Evolutionary conservation across 2,329 filamentous ascomycete species (phyloP).

Genomic region (Fusarium proliferatum): DNA sequence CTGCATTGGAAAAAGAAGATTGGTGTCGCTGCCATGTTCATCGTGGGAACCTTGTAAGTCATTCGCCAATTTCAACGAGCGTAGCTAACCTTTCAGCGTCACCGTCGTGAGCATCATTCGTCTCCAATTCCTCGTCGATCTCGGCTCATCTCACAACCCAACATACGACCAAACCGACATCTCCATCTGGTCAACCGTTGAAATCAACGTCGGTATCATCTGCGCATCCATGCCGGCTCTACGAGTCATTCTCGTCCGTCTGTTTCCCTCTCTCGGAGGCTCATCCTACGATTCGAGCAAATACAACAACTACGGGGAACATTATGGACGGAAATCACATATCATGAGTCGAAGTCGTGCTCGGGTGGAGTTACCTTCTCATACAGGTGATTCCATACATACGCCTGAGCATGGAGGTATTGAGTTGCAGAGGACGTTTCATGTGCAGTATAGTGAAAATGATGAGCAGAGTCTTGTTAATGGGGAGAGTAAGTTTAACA

Average conservation of each 20-base stretch:
- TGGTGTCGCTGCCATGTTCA: conserved; percentile 56
- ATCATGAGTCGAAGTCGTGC: conserved; percentile 37
- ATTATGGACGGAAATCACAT: conserved; percentile 36
- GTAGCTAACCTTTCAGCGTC: conserved; percentile 39
- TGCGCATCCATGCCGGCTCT: conserved; percentile 51
- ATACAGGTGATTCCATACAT: conserved; percentile 26
- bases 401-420: conserved; percentile 38
- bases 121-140: conserved; percentile 43
- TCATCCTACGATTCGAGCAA: conserved; percentile 42
- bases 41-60: conserved; percentile 54
- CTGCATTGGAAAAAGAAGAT: conserved; percentile 56
- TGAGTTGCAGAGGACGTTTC: conserved; percentile 40
- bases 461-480: conserved; percentile 39
- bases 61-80: accelerated
- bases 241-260: conserved; percentile 44
- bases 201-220: conserved; percentile 52
- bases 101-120: conserved; percentile 49
- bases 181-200: conserved; percentile 50
- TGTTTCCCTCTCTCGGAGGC: conserved; percentile 46
- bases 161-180: conserved; percentile 47
- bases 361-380: conserved; percentile 34
- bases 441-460: conserved; percentile 41
- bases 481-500: conserved; percentile 1
- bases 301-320: conserved; percentile 37
- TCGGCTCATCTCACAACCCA: conserved; percentile 45